Evolutionary conservation across 2,329 filamentous ascomycete genomes (phyloP), one percentile per base, ranked within the genome.

Genomic region (Emergomyces pasteurianus): DNA sequence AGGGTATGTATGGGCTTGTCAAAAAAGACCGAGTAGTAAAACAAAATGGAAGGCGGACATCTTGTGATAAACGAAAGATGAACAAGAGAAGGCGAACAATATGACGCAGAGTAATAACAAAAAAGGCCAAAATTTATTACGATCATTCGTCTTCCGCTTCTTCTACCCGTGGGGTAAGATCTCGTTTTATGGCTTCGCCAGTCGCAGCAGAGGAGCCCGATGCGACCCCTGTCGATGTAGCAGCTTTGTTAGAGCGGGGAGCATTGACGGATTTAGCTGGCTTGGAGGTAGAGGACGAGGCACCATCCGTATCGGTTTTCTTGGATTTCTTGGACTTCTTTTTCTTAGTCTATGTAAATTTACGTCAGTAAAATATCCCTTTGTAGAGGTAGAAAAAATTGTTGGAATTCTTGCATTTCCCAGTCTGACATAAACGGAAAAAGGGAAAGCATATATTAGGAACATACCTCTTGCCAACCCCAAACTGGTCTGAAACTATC

Each of bases 401-500:
- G n/a, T n/a, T n/a, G n/a, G n/a, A 4, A 21, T 38, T 40, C 6
- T 12, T 23, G 16, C 46, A 49, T 18, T 7, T 23, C 7, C 10
- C n/a, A 12, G n/a, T 10, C 23, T 21, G 10, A 6, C 46, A 12
- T 10, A 23, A n/a, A 26, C 26, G 9, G 21, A 49, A 49, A 23
- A 49, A 3, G 46, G 10, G n/a, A 9, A n/a, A 36, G 34, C 6
- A n/a, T 16, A 40, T 60, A 9, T 50, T 21, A 60, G 47, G 6
- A 61, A 75, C 83, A 75, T 72, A 95, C 90, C 84, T 96, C 92
- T 74, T 99, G 94, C 94, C 94, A 99, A 63, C 90, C 94, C 92
- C 94, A 99, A 6, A 96, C 77, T 23, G 94, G 94, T 71, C 87
- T 87, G 82, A 99, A 99, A 70, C 89, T 95, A 73, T 99, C 94